phyloP scores from a whole-genome alignment of 2,329 filamentous ascomycete species.

The Cercospora janseana region DNA sequence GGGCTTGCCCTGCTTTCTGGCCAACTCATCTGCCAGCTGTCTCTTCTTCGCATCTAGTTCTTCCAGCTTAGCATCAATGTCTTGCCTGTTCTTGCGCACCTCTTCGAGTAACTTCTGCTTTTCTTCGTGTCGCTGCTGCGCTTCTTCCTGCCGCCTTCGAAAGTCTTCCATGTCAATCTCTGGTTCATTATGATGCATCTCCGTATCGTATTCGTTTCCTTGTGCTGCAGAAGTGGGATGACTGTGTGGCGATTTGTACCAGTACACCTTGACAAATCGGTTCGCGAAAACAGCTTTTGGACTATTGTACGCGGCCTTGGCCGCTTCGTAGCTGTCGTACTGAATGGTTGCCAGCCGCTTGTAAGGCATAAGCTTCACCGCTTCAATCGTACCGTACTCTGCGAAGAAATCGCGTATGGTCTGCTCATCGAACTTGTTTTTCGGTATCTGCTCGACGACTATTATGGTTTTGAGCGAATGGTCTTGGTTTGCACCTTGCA shows the following conservation, averaged over 20 bases:
- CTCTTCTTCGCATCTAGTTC: conserved; percentile 65
- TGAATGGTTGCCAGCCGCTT: conserved; percentile 68
- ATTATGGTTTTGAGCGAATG: conserved; percentile 65
- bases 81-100: conserved; percentile 60
- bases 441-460: conserved; percentile 75
- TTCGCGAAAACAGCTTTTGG: conserved; percentile 83
- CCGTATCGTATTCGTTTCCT: conserved; percentile 24
- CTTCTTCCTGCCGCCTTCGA: conserved; percentile 65
- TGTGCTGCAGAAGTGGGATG: conserved; percentile 24
- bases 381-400: conserved; percentile 65
- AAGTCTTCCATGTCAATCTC: conserved; percentile 70
- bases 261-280: conserved; percentile 80
- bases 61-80: conserved; percentile 63
- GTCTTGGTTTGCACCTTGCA: conserved; percentile 61
- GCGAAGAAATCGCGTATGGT: conserved; percentile 67
- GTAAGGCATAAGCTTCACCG: conserved; percentile 64
- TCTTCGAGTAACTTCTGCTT: conserved; percentile 62
- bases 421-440: conserved; percentile 65
- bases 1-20: conserved; percentile 49
- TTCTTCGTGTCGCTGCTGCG: conserved; percentile 67
- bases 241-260: conserved; percentile 56
- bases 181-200: conserved; percentile 39
- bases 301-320: conserved; percentile 69
- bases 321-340: conserved; percentile 64
- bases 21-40: conserved; percentile 61